A percentile compares a stretch with the other conserved stretches of the same genome.
Evolutionary conservation across 148 eudicot species (phyloP).

Genomic region (Tetragonia tetragonoides): DNA sequence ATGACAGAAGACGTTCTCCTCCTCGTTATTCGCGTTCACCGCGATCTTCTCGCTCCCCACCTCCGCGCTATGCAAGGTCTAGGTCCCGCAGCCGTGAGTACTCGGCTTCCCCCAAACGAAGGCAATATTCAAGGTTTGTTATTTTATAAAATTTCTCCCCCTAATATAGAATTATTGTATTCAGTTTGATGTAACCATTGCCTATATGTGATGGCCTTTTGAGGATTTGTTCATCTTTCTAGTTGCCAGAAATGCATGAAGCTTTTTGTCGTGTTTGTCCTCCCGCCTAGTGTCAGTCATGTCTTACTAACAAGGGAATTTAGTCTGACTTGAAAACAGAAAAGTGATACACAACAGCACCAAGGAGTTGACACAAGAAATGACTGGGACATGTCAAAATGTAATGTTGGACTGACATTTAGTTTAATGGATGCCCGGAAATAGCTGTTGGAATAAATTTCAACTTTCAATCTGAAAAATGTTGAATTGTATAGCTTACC

Average conservation of each 20-base stretch:
- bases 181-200: neutral
- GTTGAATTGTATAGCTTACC: too few species aligned
- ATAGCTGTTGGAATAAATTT: neutral
- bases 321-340: neutral
- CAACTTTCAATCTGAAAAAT: neutral
- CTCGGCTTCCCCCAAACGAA: slow-evolving; percentile 69
- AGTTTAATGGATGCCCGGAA: neutral
- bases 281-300: neutral
- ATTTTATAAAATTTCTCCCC: neutral
- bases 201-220: neutral
- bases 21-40: slow-evolving; percentile 71
- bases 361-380: neutral
- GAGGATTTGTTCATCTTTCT: neutral
- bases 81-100: slow-evolving; percentile 60
- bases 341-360: neutral
- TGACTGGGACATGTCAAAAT: neutral
- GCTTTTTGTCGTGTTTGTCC: neutral
- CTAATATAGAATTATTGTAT: neutral
- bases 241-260: neutral
- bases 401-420: too few species aligned
- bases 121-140: slow-evolving; percentile 43
- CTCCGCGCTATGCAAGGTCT: slow-evolving; percentile 68
- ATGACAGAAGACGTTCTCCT: slow-evolving; percentile 75
- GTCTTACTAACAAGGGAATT: neutral
- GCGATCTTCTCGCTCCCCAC: slow-evolving; percentile 57